Evolutionary conservation across 1,139 yeast genomes (phyloP).

Genomic region (Ashbya aceris): DNA sequence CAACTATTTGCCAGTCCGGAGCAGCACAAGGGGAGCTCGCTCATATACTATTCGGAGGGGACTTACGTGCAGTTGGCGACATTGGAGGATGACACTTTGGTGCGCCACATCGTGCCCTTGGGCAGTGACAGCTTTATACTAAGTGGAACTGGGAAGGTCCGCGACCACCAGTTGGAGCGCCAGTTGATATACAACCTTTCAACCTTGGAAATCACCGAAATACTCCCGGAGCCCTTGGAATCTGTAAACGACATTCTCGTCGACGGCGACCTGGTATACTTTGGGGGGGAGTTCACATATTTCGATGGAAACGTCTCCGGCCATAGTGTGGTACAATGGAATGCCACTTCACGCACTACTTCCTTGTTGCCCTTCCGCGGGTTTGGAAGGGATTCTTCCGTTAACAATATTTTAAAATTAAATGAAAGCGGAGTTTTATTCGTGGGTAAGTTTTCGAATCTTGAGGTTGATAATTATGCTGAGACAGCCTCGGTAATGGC

Average conservation of each 20-base stretch:
- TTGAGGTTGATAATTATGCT: not conserved
- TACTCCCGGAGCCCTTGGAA: constrained; percentile 33
- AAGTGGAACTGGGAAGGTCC: constrained; percentile 35
- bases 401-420: constrained; percentile 57
- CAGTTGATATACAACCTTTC: constrained; percentile 50
- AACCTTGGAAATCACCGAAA: constrained; percentile 34
- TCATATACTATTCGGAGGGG: constrained; percentile 25
- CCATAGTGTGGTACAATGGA: constrained; percentile 60
- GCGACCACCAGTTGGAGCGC: constrained; percentile 34
- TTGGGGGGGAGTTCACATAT: constrained; percentile 71
- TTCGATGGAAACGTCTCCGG: constrained; percentile 32
- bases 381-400: constrained; percentile 49
- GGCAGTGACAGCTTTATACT: constrained; percentile 33
- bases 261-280: constrained; percentile 46
- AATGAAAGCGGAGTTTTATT: constrained; percentile 49
- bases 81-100: constrained; percentile 18
- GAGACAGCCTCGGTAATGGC: not conserved
- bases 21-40: constrained; percentile 7
- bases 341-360: constrained; percentile 38
- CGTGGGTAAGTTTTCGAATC: constrained; percentile 60
- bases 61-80: constrained; percentile 21
- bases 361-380: constrained; percentile 64
- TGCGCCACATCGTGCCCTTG: constrained; percentile 25
- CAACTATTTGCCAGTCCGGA: constrained; percentile 32
- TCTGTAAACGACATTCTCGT: constrained; percentile 46